Conservation (phyloP, 2,329 filamentous ascomycete species). For the Laburnicola sp. region DNA sequence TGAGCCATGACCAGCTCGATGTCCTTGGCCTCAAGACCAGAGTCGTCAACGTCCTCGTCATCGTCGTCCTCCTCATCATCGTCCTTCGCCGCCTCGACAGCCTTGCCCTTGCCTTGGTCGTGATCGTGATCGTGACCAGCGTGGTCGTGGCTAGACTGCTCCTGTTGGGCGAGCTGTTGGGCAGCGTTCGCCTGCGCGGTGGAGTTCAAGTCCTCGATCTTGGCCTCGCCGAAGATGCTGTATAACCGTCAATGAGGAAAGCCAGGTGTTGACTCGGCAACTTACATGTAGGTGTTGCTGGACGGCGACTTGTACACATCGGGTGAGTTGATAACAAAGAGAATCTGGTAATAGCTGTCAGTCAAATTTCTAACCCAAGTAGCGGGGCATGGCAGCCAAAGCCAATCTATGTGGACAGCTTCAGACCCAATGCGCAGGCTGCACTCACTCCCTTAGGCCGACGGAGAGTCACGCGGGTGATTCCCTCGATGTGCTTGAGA, state of each 20-base stretch:
- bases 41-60: slow-evolving; percentile 91
- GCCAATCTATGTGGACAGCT: slow-evolving; percentile 10
- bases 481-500: slow-evolving; percentile 92
- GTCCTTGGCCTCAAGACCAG: slow-evolving; percentile 96
- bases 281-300: slow-evolving; percentile 99
- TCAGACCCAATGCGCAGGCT: slow-evolving; percentile 21
- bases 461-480: slow-evolving; percentile 96
- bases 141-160: slow-evolving; percentile 68
- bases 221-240: slow-evolving; percentile 99
- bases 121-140: slow-evolving; percentile 74
- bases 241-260: slow-evolving; percentile 18
- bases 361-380: slow-evolving; percentile 16
- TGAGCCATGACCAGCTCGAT: slow-evolving; percentile 99
- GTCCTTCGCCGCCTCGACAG: slow-evolving; percentile 65
- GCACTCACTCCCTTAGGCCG: slow-evolving; percentile 96
- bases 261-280: slow-evolving; percentile 21
- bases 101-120: slow-evolving; percentile 73
- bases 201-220: slow-evolving; percentile 99
- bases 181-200: slow-evolving; percentile 94
- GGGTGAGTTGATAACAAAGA: slow-evolving; percentile 99
- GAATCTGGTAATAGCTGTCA: slow-evolving; percentile 65
- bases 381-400: slow-evolving; percentile 1
- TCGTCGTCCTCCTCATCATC: slow-evolving; percentile 85
- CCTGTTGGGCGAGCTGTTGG: slow-evolving; percentile 84
- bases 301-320: slow-evolving; percentile 99